Percentiles rank a stretch among this genome's conserved stretches.
These are phyloP conservation scores for Melanomma pulvis-pyrius DNA, from an alignment of 495 filamentous ascomycete genomes.

Conservation along the genomic window DNA sequence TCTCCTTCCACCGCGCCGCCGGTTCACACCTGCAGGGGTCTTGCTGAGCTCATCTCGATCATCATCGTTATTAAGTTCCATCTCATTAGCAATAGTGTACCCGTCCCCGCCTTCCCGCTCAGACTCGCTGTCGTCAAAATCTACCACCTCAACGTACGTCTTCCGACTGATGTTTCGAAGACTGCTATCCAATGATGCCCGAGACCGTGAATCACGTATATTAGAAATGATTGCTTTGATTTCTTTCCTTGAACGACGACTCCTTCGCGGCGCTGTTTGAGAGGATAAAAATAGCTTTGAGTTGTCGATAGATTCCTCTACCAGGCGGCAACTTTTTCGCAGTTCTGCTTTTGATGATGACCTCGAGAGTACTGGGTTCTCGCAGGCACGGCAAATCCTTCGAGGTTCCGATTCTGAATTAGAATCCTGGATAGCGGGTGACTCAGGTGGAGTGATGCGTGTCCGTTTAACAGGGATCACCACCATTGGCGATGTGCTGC, in stretches of 20 bases:
- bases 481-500: conserved; percentile 13
- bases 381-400: not conserved
- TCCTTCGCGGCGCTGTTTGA: not conserved
- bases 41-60: conserved; percentile 14
- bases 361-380: not conserved
- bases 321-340: not conserved
- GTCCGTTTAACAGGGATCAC: conserved; percentile 17
- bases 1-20: not conserved
- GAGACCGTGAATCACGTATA: not conserved
- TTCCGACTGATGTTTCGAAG: not conserved
- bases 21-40: not conserved
- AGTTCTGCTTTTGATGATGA: not conserved
- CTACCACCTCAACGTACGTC: not conserved
- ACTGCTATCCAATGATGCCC: not conserved
- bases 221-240: not conserved
- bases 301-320: not conserved
- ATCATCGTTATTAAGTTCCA: not conserved
- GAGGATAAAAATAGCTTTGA: not conserved
- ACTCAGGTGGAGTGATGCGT: not conserved
- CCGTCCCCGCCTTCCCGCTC: not conserved
- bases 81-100: not conserved
- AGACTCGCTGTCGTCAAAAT: not conserved
- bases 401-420: not conserved
- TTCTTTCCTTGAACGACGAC: conserved; percentile 2
- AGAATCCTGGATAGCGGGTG: not conserved